These are phyloP conservation scores for Zea luxurians DNA, from an alignment of 176 grass and related monocot genomes.

Conservation along the genomic window DNA sequence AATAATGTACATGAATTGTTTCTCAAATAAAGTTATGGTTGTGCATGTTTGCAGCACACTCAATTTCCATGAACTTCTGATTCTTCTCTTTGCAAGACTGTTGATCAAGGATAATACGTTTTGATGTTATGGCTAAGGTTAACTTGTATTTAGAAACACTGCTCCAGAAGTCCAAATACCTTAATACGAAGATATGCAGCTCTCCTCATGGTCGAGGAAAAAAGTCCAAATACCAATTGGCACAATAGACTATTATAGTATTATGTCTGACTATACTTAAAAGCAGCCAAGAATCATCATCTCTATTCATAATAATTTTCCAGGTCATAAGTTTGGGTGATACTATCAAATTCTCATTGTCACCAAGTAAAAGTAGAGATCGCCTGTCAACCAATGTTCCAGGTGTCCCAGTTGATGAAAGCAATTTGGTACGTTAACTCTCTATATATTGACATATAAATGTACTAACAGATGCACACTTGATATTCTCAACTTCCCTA, in stretches of 20 bases:
- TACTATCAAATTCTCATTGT: conserved; percentile 95
- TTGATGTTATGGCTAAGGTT: neutral
- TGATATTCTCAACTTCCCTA: conserved; percentile 7
- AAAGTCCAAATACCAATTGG: neutral
- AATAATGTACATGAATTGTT: conserved; percentile 8
- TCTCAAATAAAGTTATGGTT: neutral
- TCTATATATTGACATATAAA: conserved; percentile 1
- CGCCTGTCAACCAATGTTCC: conserved; percentile 81
- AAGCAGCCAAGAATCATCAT: neutral
- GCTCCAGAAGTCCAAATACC: neutral
- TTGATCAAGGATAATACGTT: conserved; percentile 15
- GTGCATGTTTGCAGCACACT: neutral
- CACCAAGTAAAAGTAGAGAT: conserved; percentile 89
- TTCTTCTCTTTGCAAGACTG: conserved; percentile 13
- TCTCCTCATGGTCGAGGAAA: too few species aligned
- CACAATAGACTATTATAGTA: neutral
- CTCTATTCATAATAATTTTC: conserved; percentile 27
- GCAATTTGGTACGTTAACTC: conserved; percentile 67
- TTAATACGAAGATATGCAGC: too few species aligned
- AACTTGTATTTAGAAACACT: neutral
- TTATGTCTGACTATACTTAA: neutral
- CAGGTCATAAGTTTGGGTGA: conserved; percentile 98
- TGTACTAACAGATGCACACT: conserved; percentile 8
- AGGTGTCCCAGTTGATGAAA: conserved; percentile 90
- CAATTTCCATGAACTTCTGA: neutral